Evolutionary conservation across 2,329 filamentous ascomycete genomes (phyloP), one percentile per base, ranked within the genome.

Genomic region (Cercospora sp.): DNA sequence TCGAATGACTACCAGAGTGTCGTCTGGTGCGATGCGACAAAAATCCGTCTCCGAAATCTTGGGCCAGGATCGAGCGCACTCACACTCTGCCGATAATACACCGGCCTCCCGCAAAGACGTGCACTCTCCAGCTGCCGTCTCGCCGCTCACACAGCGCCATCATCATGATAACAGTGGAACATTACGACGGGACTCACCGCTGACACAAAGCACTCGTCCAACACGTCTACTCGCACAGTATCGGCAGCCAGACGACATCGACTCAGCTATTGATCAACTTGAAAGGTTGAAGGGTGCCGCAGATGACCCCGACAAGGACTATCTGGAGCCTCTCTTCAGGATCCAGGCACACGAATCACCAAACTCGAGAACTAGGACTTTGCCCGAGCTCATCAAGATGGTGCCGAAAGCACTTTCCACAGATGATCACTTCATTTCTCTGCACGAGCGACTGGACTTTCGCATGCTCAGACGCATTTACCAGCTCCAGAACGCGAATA

Each of bases 321-420:
- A 90, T 74, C 80, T 90, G 3, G 86, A 88, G 73, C 87, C 87
- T 6, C 80, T 90, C 18, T 90, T 90, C 76, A 78, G 81, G 55
- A 84, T 82, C 45, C 82, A 85, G 70, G 86, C 88, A 37, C 87
- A 88, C 66, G 85, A 86, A 70, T 83, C 85, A 4, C 84, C 85
- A 40, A 84, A 85, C 63, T 74, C 72, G 21, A 69, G 71, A 8
- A 85, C 85, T 53, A 80, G 85, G 68, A 82, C 84, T 26, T 80
- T 90, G n/a, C 82, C 91, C 66, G 90, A 92, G 51, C 85, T 98
- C 0, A 83, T 98, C 3, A 87, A 90, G 65, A 90, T 92, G 55
- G 92, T 94, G 3, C 91, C 94, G 76, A 99, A 99, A 79, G 97
- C 93, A 0, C 83, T 98, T 10, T 93, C 91, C 1, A 98, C 94